Base-by-base conservation (phyloP, 2,329 filamentous ascomycete species). In the Cladorrhinum sp. region DNA sequence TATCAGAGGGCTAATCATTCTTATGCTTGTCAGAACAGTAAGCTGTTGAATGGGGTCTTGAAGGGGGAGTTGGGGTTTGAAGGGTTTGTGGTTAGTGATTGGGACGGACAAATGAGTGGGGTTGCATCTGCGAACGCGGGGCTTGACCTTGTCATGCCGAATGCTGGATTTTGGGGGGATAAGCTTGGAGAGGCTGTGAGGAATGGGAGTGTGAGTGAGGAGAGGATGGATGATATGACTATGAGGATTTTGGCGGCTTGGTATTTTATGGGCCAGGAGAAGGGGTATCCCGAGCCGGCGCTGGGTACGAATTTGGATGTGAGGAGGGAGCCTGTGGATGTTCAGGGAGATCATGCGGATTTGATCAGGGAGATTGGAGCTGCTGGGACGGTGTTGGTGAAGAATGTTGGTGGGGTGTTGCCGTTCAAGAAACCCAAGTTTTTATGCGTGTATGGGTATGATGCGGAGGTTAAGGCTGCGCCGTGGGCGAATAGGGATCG, bases 151-250 rank as follows among this genome's bases (percentile, higher is more conserved):
- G 83, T 86, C 2, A 88, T 88, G 85, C 85, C 85, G 0, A 75
- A 75, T n/a, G 74, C 70, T 2, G 80, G 79, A 0, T 79, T 85
- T 1, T 83, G 79, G 74, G 91, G 90, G 8, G 68, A 74, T 7
- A 93, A 92, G 70, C 74, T 96, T 60, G 89, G 88, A 0, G 78
- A 89, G 60, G 89, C 89, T 0, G 85, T 96, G n/a, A 76, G 84
- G 28, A 95, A 95, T 68, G 90, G 91, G 3, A 90, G 88, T 0
- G 78, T 96, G 8, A 83, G 84, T 0, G 84, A 88, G 66, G 86
- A 82, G 70, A 82, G 91, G 24, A 70, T 96, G 1, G 87, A 90
- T 58, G 91, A 96, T 72, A 94, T 94, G 86, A 89, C 84, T 0
- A 88, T 87, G 9, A 86, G 92, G 64, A 79, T 85, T 50, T 80